Evolutionary conservation across 192 early-diverging fungal species (phyloP), one percentile per base, ranked within the genome.

Genomic region (Coemansia sp.): DNA sequence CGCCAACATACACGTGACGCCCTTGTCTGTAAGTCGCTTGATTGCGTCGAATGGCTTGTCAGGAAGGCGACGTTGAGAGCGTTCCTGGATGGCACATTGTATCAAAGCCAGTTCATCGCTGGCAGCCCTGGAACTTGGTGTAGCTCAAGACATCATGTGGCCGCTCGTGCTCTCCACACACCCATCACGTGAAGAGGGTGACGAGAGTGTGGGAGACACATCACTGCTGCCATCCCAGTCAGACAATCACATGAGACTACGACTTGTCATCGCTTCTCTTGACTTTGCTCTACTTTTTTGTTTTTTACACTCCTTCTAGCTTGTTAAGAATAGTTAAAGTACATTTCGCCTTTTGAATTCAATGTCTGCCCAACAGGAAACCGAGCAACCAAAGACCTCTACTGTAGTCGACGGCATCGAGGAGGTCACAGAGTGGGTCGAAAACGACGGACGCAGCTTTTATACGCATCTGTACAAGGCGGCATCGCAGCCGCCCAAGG

Each of bases 401-500:
- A 39, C 37, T 2, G 55, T 48, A 19, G 60, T 59, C 9, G 66
- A 62, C 30, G 69, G 66, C 9, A 43, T 78, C 15, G 59, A 67
- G 27, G 69, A 72, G 39, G 53, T 53, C n/a, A 66, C 58, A 38
- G 54, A 64, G 38, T 72, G 69, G 69, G 55, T 72, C 10, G 56
- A 59, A 17, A 40, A 62, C 21, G 66, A 52, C 1, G 33, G 45
- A 19, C 51, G 61, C 33, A 39, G 55, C 23, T 60, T 72, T 56
- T 78, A 80, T 56, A 74, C 61, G 11, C 78, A 64, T 44, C 19
- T 52, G 25, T 73, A 33, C 54, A 64, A 59, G 34, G 37, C 73
- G 11, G 50, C 39, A 11, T 22, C n/a, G 40, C 57, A 71, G 48
- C 70, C 73, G 15, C 68, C 79, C 3, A 50, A 54, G 13, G 84